These are phyloP conservation scores for Sideroxylon spinosum DNA, from an alignment of 179 eudicot species.

Conservation along the genomic window DNA sequence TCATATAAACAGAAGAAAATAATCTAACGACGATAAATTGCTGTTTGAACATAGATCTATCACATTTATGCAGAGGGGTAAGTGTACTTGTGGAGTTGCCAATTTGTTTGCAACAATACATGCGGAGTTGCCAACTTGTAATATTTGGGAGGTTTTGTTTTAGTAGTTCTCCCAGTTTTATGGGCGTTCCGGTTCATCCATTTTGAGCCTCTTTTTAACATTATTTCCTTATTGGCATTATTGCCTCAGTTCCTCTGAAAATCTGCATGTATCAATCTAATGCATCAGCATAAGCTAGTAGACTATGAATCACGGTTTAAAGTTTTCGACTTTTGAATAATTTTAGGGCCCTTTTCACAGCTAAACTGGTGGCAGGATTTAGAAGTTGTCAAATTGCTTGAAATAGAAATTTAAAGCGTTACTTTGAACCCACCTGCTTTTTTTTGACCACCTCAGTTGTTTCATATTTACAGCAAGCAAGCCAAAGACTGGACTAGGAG, in stretches of 20 bases:
- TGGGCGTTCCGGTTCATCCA: too few species aligned
- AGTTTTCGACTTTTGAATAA: neutral
- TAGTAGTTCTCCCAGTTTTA: neutral
- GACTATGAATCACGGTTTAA: neutral
- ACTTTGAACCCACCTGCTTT: neutral
- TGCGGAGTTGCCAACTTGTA: too few species aligned
- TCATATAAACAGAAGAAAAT: neutral
- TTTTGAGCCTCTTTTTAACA: too few species aligned
- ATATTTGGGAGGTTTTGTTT: neutral
- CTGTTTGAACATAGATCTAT: neutral
- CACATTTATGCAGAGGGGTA: neutral
- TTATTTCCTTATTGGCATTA: too few species aligned
- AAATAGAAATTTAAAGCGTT: neutral
- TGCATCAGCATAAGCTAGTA: neutral
- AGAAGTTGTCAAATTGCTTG: neutral
- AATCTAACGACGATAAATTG: neutral
- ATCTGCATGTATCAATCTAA: neutral
- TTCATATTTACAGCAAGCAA: conserved; percentile 52
- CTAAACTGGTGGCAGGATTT: neutral
- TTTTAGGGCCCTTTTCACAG: neutral
- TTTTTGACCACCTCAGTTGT: neutral
- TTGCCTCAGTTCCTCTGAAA: neutral
- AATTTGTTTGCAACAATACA: neutral
- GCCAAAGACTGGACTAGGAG: conserved; percentile 95
- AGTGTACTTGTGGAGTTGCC: too few species aligned